phyloP scores from a whole-genome alignment of 2,329 filamentous ascomycete species.

The Triangularia verruculosa region DNA sequence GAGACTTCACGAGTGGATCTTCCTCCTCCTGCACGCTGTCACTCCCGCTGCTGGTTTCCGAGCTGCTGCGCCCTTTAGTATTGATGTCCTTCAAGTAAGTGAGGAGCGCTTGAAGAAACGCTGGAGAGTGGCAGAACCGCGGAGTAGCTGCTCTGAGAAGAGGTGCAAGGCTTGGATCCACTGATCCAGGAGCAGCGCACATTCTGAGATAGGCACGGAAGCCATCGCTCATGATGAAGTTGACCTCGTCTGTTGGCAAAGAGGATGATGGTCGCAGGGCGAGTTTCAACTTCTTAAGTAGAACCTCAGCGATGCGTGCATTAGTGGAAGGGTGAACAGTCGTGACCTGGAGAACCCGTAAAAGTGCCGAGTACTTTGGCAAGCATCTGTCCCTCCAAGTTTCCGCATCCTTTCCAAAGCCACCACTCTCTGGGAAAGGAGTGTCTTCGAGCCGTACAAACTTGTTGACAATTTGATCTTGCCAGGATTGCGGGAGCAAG shows the following conservation, averaged over 20 bases:
- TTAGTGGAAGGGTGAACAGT: slow-evolving; percentile 64
- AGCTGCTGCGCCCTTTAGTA: slow-evolving; percentile 25
- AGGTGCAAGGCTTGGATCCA: slow-evolving; percentile 62
- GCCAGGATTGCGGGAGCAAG: slow-evolving; percentile 64
- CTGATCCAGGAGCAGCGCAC: slow-evolving; percentile 54
- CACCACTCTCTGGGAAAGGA: slow-evolving; percentile 62
- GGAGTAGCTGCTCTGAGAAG: slow-evolving; percentile 64
- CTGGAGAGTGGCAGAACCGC: slow-evolving; percentile 61
- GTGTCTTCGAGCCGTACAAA: slow-evolving; percentile 64
- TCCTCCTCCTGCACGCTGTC: slow-evolving; percentile 52
- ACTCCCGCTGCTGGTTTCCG: slow-evolving; percentile 31
- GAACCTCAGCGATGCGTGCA: slow-evolving; percentile 61
- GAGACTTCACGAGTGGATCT: slow-evolving; percentile 58
- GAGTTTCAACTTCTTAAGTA: slow-evolving; percentile 64
- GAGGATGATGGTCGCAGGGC: slow-evolving; percentile 60
- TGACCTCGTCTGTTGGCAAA: slow-evolving; percentile 59
- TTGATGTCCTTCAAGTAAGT: slow-evolving; percentile 47
- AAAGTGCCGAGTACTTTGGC: slow-evolving; percentile 64
- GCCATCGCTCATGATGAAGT: slow-evolving; percentile 71
- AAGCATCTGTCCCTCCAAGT: slow-evolving; percentile 62
- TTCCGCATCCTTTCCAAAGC: slow-evolving; percentile 59
- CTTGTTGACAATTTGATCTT: slow-evolving; percentile 67
- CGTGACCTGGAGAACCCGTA: slow-evolving; percentile 60
- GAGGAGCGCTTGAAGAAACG: slow-evolving; percentile 63
- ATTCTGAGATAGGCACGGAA: slow-evolving; percentile 71